Base-by-base conservation (phyloP, 148 eudicot genomes). In the Vaccinium corymbosum region DNA sequence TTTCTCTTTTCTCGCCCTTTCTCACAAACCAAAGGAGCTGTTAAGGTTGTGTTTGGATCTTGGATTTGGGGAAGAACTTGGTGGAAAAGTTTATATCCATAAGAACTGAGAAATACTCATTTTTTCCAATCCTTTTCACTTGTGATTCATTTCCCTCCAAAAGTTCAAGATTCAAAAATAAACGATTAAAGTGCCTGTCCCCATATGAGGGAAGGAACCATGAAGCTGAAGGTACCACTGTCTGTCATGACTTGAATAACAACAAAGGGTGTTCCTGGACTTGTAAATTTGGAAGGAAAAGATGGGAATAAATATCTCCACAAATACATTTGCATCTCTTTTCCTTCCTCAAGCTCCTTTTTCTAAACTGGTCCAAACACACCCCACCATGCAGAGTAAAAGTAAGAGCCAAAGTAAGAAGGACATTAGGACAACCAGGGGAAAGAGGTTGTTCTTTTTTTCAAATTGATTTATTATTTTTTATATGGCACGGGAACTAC, bases 201-300 rank as follows among this genome's bases (percentile, higher is more conserved):
- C 22, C 78, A 19, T 75, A 17, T 8, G 53, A n/a, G 57, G 79
- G 79, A 49, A 76, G 15, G 79, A 76, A 51, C 57, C 79, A 22
- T 76, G 79, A 76, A 50, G 79, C 22, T 76, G 79, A 76, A 50
- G 79, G 29, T 76, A 46, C 27, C 53, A 74, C 22, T 53, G 46
- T 46, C n/a, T 72, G 50, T 72, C 50, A 5, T 72, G 75, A 15
- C 76, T 35, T 14, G 10, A 38, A 5, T 29, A 70, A 70, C 74
- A 70, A 27, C 74, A 11, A 25, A 66, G 35, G 72, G 13, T 3
- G 72, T 66, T 66, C 11, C 72, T 66, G 72, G 15, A 66, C 15
- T 25, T 25, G 25, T 20, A 20, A n/a, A 61, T n/a, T 32, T 29
- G 14, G 20, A 6, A 35, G 11, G 6, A 32, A 70, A 70, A n/a